These are phyloP conservation scores for Penicillium janthinellum DNA, from an alignment of 2,329 filamentous ascomycete genomes.

Conservation along the genomic window DNA sequence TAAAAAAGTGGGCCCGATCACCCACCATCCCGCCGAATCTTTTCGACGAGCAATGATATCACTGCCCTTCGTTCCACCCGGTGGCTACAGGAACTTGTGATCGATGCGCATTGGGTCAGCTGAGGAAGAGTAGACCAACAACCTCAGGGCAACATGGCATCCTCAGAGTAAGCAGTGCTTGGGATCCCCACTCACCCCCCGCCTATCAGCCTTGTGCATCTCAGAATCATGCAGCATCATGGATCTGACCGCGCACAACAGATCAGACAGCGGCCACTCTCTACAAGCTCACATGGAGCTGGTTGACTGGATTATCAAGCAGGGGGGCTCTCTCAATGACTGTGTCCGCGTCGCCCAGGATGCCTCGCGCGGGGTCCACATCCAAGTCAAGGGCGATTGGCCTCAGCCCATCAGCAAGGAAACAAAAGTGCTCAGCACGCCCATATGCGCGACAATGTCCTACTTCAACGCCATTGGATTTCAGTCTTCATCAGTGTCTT, in stretches of 20 bases:
- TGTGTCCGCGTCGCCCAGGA: conserved; percentile 38
- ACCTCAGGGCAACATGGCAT: conserved; percentile 24
- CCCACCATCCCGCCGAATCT: conserved; percentile 27
- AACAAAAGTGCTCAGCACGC: conserved; percentile 40
- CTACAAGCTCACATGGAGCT: conserved; percentile 33
- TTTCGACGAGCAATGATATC: conserved; percentile 20
- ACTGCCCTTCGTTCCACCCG: background rate
- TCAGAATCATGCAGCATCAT: background rate
- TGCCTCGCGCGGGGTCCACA: conserved; percentile 37
- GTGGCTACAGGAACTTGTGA: background rate
- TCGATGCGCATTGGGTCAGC: background rate
- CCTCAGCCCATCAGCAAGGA: conserved; percentile 28
- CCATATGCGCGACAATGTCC: conserved; percentile 39
- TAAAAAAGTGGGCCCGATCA: conserved; percentile 28
- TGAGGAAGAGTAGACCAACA: too few species aligned
- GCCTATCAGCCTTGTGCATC: background rate
- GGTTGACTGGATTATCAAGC: conserved; percentile 34
- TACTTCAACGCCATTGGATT: conserved; percentile 41
- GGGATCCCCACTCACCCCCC: background rate
- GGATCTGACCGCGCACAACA: background rate
- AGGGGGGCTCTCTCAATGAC: conserved; percentile 38
- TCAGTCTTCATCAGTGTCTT: conserved; percentile 17
- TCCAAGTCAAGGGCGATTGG: conserved; percentile 36
- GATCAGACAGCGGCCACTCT: conserved; percentile 13
- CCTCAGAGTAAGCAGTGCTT: conserved; percentile 31